Evolutionary conservation across 1,284 basidiomycete genomes (phyloP), one percentile per base, ranked within the genome.

Genomic region (Ganoderma leucocontextum): DNA sequence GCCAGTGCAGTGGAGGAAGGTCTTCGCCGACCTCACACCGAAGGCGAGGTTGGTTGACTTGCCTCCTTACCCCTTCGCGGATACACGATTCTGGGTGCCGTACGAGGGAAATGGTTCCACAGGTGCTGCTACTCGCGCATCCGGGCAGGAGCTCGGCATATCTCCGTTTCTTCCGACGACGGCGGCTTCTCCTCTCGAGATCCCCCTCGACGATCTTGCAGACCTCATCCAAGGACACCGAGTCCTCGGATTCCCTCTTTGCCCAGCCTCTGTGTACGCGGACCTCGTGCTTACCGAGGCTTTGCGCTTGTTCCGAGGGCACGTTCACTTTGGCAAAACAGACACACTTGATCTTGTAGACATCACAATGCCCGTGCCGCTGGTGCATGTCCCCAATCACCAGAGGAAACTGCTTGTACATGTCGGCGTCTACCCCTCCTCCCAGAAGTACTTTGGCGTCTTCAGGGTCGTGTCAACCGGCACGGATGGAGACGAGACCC

Each of bases 191-290:
- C 9, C 47, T 25, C 89, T 89, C 74, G 84, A 89, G 75, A 87
- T 86, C 0, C 83, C 87, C 0, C 82, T 90, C 36, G 68, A 68
- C 3, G 73, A 76, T 42, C 70, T 92, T 3, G 81, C 82, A 5
- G 69, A 74, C 5, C 84, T 83, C 67, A 88, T 93, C 29, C 73
- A 78, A 19, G 89, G 90, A 0, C 91, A 93, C 69, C 80, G 75
- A n/a, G 89, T 92, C 2, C 85, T 83, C 19, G 87, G 84, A 2
- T 74, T 83, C 41, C 81, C 88, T 0, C 81, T 93, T 0, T 93
- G 90, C 72, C 91, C 91, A 5, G 91, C 89, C 0, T 91, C 90
- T 0, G 84, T 91, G 2, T 91, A 91, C 71, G 75, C 88, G 22
- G 90, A 92, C 71, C 82, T 89, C 55, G 85, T 82, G 1, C 77